Base-by-base conservation (phyloP, 208 protist genomes). In the Acanthamoeba rhysodes region DNA sequence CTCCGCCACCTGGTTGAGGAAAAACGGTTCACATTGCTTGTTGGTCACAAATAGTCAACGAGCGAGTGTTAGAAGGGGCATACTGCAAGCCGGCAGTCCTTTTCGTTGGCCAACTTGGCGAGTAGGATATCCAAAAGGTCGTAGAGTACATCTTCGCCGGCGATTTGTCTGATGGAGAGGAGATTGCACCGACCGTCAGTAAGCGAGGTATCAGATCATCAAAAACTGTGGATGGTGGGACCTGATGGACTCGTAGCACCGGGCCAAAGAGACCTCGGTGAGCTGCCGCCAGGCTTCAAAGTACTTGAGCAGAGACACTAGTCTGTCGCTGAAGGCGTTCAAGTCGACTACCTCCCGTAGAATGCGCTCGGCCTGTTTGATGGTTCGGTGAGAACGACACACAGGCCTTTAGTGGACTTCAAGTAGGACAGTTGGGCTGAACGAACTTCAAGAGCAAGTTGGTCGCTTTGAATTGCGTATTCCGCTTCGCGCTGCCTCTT, bases 221-320 rank as follows among this genome's bases (percentile, higher is more conserved):
- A 68, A 70, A 12, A 41, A 29, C 27, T 24, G 24, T 24, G 32
- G 37, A 3, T 18, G 78, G 7, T 87, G 8, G 5, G 1, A 85
- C 91, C 72, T 32, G 16, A 95, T 57, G 29, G 29, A 53, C 20
- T 95, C 91, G n/a, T 95, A 95, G 72, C 91, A 95, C 29, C 59
- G 48, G 2, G 91, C 34, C 29, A 95, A 27, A n/a, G 91, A 87
- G 41, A 95, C 41, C 34, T 95, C 91, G 2, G 74, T 87, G 8
- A 95, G 72, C 32, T 87, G 91, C 10, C 72, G 64, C 91, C 91
- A 95, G 37, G 91, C 68, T 72, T 95, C 91, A 5, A 95, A 87
- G 48, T 74, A 95, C 50, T 85, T 24, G 29, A 95, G 70, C 68
- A 87, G 16, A 10, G 91, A 82, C 20, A 32, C 48, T 0, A 87